Percentiles rank a stretch among this genome's conserved stretches.
Evolutionary conservation across 169 alveolate genomes (phyloP).

Genomic region (Plasmodium knowlesi): DNA sequence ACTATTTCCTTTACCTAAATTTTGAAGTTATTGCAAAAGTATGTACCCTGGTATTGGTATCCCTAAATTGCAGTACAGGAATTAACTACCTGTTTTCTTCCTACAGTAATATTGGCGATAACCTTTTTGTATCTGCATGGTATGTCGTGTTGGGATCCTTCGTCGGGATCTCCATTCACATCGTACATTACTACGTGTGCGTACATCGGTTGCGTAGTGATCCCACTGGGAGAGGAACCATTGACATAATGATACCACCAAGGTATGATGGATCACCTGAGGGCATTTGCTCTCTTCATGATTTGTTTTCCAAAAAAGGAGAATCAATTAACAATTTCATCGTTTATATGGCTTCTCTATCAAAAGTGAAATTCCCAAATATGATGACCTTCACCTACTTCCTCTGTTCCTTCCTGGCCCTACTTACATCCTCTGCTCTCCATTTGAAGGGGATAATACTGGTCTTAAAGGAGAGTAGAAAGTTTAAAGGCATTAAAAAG

Average conservation of each 20-base stretch:
- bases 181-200: conserved; percentile 52
- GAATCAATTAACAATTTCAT: not conserved
- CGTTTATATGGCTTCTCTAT: conserved; percentile 25
- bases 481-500: conserved; percentile 25
- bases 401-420: conserved; percentile 13
- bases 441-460: conserved; percentile 51
- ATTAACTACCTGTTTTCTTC: conserved; percentile 69
- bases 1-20: conserved; percentile 41
- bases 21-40: conserved; percentile 15
- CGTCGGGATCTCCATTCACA: not conserved
- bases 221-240: not conserved
- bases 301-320: not conserved
- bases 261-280: not conserved
- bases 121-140: conserved; percentile 3
- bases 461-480: conserved; percentile 52
- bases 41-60: conserved; percentile 21
- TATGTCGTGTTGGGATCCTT: conserved; percentile 43
- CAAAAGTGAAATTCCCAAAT: conserved; percentile 40
- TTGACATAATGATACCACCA: not conserved
- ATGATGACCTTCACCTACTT: conserved; percentile 48
- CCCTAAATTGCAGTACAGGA: conserved; percentile 73
- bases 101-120: conserved; percentile 57
- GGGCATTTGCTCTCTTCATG: not conserved
- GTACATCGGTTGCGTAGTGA: not conserved
- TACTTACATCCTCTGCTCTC: conserved; percentile 43